Base-by-base conservation (phyloP, 495 filamentous ascomycete genomes). In the Letharia lupina region DNA sequence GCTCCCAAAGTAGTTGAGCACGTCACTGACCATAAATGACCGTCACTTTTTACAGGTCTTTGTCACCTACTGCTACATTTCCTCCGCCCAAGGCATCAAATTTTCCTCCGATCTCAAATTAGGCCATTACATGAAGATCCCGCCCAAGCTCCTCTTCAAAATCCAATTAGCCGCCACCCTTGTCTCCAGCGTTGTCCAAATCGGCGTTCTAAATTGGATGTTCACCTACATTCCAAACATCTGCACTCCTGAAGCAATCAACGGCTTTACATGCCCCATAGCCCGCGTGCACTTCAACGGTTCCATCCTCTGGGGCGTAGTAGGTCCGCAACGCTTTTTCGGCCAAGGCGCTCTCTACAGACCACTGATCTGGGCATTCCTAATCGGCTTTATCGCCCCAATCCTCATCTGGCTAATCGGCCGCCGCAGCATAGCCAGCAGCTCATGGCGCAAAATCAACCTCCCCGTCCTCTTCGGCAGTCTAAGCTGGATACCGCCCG, bases 71-170 rank as follows among this genome's bases (percentile, higher is more conserved):
- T 89, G 89, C 40, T 87, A 89, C 74, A 92, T 92, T 67, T 88
- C 87, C 3, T 90, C 87, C 2, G 86, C 88, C 8, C 89, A 96
- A 76, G 91, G 91, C 44, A 82, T 96, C 63, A 92, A 91, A 72
- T 95, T 95, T 75, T 86, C 90, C 5, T 84, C 89, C 28, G 91
- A 96, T 72, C 80, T 94, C 63, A 96, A 96, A 73, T 83, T 95
- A 0, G 91, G 91, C 40, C 89, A 93, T 72, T 95, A 96, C 74
- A 93, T 95, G 90, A 95, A 96, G 75, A 91, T 96, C 61, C 91
- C 91, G 23, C 90, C 91, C 0, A 85, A 88, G 16, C 83, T 88
- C 63, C 78, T 96, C 12, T 96, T 95, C 76, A 76, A 78, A 9
- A 88, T 93, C 6, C 91, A 96, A 69, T 87, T 94, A 79, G 80